These are phyloP conservation scores for Brassica incana DNA, from an alignment of 345 rosid genomes.

Conservation along the genomic window DNA sequence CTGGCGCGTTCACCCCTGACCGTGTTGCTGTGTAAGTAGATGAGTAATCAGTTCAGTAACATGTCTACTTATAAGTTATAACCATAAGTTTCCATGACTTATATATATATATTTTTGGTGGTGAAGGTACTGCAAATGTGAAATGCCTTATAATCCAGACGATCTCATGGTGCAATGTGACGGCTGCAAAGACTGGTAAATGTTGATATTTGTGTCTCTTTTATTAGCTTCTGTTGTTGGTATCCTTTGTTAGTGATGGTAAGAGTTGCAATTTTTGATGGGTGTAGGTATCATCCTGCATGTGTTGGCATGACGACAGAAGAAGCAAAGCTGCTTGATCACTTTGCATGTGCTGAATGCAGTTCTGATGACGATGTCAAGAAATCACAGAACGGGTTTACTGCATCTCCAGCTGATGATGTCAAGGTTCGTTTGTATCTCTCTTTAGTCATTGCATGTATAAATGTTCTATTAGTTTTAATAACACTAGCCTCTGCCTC, in stretches of 20 bases:
- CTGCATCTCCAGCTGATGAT: slow-evolving; percentile 56
- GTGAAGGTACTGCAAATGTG: slow-evolving; percentile 84
- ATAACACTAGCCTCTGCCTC: slow-evolving; percentile 10
- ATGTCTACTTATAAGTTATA: not conserved
- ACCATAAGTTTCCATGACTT: too few relatives aligned
- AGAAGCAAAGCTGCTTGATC: slow-evolving; percentile 78
- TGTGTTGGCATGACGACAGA: slow-evolving; percentile 84
- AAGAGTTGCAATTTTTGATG: not conserved
- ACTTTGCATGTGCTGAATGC: slow-evolving; percentile 73
- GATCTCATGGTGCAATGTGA: slow-evolving; percentile 89
- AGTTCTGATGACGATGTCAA: slow-evolving; percentile 61
- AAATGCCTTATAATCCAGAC: slow-evolving; percentile 89
- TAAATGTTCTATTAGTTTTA: not conserved
- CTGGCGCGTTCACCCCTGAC: slow-evolving; percentile 78
- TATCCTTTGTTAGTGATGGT: slow-evolving; percentile 21
- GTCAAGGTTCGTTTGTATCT: slow-evolving; percentile 49
- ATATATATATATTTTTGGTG: slow-evolving; percentile 6
- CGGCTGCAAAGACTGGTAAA: slow-evolving; percentile 86
- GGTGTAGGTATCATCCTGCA: slow-evolving; percentile 79
- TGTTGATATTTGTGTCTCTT: slow-evolving; percentile 1
- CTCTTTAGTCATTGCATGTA: not conserved
- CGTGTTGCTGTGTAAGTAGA: slow-evolving; percentile 83
- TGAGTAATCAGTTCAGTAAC: not conserved
- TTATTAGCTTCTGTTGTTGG: not conserved
- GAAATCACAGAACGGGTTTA: slow-evolving; percentile 53